Evolutionary conservation across 495 filamentous ascomycete genomes (phyloP).

Genomic region (Cercophora scortea): DNA sequence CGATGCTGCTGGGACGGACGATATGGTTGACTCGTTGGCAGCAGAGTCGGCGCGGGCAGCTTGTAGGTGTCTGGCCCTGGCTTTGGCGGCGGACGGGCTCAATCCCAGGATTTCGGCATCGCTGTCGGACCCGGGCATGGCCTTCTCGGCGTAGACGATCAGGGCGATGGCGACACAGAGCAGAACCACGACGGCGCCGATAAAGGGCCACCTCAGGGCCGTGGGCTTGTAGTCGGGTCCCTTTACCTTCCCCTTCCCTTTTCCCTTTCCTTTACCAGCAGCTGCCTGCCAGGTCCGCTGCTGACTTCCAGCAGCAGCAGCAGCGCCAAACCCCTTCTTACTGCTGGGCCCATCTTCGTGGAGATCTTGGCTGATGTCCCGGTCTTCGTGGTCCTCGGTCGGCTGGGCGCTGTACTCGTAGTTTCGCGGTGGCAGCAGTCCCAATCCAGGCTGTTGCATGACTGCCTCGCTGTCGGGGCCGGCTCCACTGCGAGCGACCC

Average conservation of each 20-base stretch:
- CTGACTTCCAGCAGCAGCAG: no score
- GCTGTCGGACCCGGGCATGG: conserved; percentile 24
- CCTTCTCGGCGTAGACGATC: conserved; percentile 18
- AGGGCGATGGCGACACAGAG: conserved; percentile 19
- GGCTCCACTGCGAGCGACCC: no score
- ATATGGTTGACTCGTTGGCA: neutral
- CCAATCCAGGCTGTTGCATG: conserved; percentile 13
- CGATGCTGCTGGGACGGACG: neutral
- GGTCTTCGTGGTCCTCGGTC: conserved; percentile 17
- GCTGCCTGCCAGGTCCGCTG: no score
- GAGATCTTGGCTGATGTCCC: neutral
- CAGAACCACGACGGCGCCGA: conserved; percentile 14
- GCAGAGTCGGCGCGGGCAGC: neutral
- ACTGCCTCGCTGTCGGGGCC: neutral
- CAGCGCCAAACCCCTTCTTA: neutral
- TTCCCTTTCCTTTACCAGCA: neutral
- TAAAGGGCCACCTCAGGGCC: conserved; percentile 25
- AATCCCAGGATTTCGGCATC: conserved; percentile 12
- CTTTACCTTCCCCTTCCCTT: conserved; percentile 1
- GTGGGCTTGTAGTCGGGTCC: conserved; percentile 25
- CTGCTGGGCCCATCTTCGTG: neutral
- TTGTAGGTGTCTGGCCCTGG: neutral
- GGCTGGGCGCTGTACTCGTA: conserved; percentile 21
- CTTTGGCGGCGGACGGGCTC: conserved; percentile 6
- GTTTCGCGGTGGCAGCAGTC: conserved; percentile 4